Base-by-base conservation (phyloP, 805 yeast species). In the Nakazawaea ernobii region DNA sequence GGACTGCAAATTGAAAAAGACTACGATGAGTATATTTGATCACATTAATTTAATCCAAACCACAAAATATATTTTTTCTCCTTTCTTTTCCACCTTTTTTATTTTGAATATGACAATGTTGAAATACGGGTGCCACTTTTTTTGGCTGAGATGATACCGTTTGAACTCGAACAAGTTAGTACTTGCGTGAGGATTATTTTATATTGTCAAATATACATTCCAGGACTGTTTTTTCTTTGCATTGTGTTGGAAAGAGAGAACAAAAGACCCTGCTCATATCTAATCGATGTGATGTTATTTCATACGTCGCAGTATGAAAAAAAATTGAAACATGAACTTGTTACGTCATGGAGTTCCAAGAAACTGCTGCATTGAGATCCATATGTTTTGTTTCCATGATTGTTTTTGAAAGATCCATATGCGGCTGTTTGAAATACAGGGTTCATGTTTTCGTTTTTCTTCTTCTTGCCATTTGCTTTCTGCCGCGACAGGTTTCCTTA, bases 161-260 rank as follows among this genome's bases (percentile, higher is more conserved):
- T 67, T 54, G 71, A 72, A 83, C 88, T 82, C 88, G 88, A 82
- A 67, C 88, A 82, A 82, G 88, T 65, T 80, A 76, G 73, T 70
- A 66, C 89, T 82, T 82, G 89, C 88, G 88, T 81, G 88, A 82
- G 89, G 81, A 82, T 65, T 66, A 60, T 59, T 61, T 52, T 58
- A 64, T 67, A 64, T 65, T 66, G 69, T 62, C 63, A 66, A 57
- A 59, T 52, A 56, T 52, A 38, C 43, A 24, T 8, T 26, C 8
- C 17, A 14, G 44, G 37, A 26, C 33, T 35, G 17, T 17, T 14
- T 17, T 42, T 39, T 26, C 30, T 39, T 41, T 37, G 26, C 35
- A 32, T 13, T 32, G 29, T 6, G 8, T 32, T 24, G n/a, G 42
- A 29, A 8, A n/a, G 11, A 14, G 15, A 32, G 20, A 32, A 29